Conservation (phyloP, 441 rosid species). For the Syzygium syzygioides region DNA sequence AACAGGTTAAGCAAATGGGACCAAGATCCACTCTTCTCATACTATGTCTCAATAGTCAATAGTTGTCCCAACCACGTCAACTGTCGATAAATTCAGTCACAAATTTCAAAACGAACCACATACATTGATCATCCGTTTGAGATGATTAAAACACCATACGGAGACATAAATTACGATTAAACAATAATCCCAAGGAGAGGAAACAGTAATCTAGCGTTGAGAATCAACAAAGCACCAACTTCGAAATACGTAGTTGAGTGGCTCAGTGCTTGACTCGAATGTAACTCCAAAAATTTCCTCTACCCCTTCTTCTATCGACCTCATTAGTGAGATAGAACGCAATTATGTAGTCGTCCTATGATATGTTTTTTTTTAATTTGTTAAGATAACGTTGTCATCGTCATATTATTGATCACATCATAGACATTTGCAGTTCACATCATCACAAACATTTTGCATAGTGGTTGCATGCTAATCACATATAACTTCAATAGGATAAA, state of each 20-base stretch:
- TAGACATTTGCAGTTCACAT: neutral
- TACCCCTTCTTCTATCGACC: neutral
- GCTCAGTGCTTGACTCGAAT: neutral
- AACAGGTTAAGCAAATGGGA: neutral
- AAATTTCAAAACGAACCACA: neutral
- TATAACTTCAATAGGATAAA: neutral
- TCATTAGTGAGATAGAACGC: neutral
- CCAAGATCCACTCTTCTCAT: neutral
- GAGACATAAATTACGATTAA: neutral
- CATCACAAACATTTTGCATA: neutral
- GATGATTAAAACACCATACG: neutral
- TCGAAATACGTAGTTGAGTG: neutral
- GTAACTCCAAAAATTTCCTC: neutral
- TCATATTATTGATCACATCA: neutral
- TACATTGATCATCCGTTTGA: neutral
- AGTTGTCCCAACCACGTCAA: neutral
- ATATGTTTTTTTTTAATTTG: neutral
- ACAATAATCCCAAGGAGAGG: neutral
- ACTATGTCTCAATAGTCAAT: neutral
- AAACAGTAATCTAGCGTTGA: neutral
- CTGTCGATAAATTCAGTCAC: neutral
- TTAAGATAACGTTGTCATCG: neutral
- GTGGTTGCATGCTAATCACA: neutral
- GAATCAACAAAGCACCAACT: neutral
- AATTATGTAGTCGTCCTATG: neutral